Percentiles rank a stretch among this genome's conserved stretches.
Conservation (phyloP, 768 basidiomycete genomes). For the Leccinum longicurvipes region DNA sequence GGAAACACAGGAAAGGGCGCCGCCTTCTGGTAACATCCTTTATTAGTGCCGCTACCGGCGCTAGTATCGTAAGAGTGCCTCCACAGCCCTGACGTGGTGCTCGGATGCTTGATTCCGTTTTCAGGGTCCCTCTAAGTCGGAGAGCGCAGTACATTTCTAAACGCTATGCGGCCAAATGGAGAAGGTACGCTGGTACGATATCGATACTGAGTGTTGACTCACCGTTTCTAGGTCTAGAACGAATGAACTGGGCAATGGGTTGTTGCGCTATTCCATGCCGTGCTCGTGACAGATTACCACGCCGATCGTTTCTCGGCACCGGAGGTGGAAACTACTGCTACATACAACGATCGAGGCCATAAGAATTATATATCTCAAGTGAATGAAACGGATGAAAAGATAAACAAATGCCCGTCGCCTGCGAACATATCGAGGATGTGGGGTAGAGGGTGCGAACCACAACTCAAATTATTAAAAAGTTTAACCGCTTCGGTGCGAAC, state of each 20-base stretch:
- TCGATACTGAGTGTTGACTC: conserved; percentile 7
- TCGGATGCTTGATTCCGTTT: conserved; percentile 3
- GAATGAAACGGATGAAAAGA: background rate
- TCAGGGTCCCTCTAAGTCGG: background rate
- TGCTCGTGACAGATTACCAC: background rate
- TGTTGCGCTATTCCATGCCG: background rate
- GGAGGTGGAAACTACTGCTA: background rate
- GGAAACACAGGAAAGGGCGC: background rate
- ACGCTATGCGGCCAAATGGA: conserved; percentile 14
- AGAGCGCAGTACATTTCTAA: background rate
- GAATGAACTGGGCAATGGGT: conserved; percentile 10
- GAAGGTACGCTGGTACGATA: background rate
- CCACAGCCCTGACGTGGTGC: background rate
- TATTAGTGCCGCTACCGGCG: background rate
- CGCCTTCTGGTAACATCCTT: background rate
- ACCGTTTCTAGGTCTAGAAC: conserved; percentile 4
- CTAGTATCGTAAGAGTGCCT: background rate
- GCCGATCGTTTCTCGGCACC: background rate
- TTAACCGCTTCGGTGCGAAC: conserved; percentile 10
- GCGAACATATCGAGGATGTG: conserved; percentile 11
- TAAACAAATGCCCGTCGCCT: background rate
- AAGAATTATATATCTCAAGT: background rate
- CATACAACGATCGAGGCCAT: background rate
- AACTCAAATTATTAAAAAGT: conserved; percentile 29
- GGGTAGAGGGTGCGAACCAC: conserved; percentile 13